Evolutionary conservation across 2,329 filamentous ascomycete genomes (phyloP).

Genomic region (Hypocrella siamensis): DNA sequence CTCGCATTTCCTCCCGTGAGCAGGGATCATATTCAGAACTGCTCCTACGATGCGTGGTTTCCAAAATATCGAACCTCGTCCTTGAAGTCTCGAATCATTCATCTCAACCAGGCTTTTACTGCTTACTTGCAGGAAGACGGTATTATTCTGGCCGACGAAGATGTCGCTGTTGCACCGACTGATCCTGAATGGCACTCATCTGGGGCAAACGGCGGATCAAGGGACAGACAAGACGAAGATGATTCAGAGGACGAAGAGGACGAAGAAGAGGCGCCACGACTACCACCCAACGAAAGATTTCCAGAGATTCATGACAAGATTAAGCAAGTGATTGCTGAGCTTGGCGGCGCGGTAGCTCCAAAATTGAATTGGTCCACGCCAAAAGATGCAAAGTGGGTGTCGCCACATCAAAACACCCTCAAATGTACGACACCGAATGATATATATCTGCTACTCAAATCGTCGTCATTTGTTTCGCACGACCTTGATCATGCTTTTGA

Average conservation of each 20-base stretch:
- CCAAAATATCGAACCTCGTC: slow-evolving; percentile 66
- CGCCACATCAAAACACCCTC: slow-evolving; percentile 68
- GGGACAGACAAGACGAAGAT: slow-evolving; percentile 20
- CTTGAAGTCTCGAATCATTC: slow-evolving; percentile 74
- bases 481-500: slow-evolving; percentile 90
- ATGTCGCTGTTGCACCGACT: slow-evolving; percentile 37
- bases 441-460: slow-evolving; percentile 86
- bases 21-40: slow-evolving; percentile 79
- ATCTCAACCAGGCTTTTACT: slow-evolving; percentile 59
- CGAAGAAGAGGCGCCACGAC: slow-evolving; percentile 21
- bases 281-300: slow-evolving; percentile 42
- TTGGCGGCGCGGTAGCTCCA: slow-evolving; percentile 75
- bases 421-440: slow-evolving; percentile 82
- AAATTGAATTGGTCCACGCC: slow-evolving; percentile 97
- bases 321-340: slow-evolving; percentile 58
- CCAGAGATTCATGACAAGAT: slow-evolving; percentile 63
- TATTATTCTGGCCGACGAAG: slow-evolving; percentile 69
- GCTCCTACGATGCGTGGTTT: slow-evolving; percentile 89
- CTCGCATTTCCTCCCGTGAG: slow-evolving; percentile 70
- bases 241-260: slow-evolving; percentile 30
- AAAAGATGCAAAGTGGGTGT: slow-evolving; percentile 92
- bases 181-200: slow-evolving; percentile 34
- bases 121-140: slow-evolving; percentile 84
- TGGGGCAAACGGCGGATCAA: slow-evolving; percentile 8
- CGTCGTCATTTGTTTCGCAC: slow-evolving; percentile 85